Percentiles rank a stretch among this genome's conserved stretches.
Evolutionary conservation across 1,284 basidiomycete genomes (phyloP).

Genomic region (Ganoderma meredithae): DNA sequence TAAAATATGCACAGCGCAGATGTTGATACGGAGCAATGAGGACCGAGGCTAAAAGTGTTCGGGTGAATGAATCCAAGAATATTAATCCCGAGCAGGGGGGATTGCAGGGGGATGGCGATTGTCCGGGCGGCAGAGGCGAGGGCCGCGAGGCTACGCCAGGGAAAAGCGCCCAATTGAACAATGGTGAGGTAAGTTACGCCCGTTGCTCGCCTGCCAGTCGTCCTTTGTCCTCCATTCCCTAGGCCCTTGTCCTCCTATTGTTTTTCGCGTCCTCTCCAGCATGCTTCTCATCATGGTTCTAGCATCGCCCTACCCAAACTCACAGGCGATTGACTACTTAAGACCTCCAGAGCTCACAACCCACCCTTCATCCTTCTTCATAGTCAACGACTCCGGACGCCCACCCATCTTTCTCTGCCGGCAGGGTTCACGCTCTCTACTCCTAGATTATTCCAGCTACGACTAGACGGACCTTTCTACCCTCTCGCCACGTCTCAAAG

Average conservation of each 20-base stretch:
- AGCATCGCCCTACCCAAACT: slow-evolving; percentile 5
- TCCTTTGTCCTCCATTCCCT: slow-evolving; percentile 28
- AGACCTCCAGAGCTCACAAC: slow-evolving; percentile 8
- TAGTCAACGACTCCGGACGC: slow-evolving; percentile 16
- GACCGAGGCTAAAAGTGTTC: no score
- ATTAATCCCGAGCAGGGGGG: no score
- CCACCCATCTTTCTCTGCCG: slow-evolving; percentile 32
- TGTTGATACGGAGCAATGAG: no score
- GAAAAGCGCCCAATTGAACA: slow-evolving; percentile 31
- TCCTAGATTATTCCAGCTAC: slow-evolving; percentile 7
- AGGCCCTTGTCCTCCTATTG: slow-evolving; percentile 31
- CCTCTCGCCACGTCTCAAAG: slow-evolving; percentile 12
- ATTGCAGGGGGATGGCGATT: no score
- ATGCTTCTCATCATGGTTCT: slow-evolving; percentile 17
- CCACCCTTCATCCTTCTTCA: slow-evolving; percentile 25
- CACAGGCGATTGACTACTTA: slow-evolving; percentile 28
- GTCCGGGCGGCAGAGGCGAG: no score
- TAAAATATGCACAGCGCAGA: no score
- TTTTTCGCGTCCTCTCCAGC: slow-evolving; percentile 28
- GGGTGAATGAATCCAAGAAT: no score
- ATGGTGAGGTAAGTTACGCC: slow-evolving; percentile 22
- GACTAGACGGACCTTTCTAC: slow-evolving; percentile 4
- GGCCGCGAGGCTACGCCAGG: background rate
- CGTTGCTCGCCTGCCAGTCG: slow-evolving; percentile 23
- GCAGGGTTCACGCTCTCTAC: slow-evolving; percentile 34